Conservation (phyloP, 208 protist species). For the Crithidia brevicula region DNA sequence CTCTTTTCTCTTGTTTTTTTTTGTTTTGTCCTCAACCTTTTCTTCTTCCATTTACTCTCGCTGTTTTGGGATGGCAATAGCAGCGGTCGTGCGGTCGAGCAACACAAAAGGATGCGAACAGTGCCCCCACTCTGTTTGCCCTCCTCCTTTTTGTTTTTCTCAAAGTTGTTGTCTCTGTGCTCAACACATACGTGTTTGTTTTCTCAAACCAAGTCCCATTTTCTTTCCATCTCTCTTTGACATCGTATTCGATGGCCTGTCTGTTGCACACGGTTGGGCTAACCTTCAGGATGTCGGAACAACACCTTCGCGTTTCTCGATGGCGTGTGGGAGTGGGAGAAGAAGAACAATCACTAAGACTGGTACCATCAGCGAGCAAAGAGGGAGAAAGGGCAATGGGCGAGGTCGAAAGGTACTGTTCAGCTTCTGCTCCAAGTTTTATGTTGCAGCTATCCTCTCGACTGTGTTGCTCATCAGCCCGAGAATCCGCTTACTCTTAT, state of each 20-base stretch:
- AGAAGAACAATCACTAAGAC: not conserved
- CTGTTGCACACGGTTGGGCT: too few species aligned
- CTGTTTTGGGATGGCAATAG: too few species aligned
- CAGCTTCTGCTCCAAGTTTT: too few species aligned
- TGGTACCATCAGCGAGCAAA: too few species aligned
- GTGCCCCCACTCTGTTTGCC: too few species aligned
- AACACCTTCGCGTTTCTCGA: not conserved
- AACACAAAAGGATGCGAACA: not conserved
- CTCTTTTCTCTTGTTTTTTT: slow-evolving; percentile 2
- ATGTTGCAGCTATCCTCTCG: not conserved
- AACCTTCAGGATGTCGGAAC: too few species aligned
- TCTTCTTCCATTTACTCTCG: too few species aligned
- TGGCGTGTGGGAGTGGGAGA: slow-evolving; percentile 4
- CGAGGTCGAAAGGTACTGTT: too few species aligned
- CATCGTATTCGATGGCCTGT: too few species aligned
- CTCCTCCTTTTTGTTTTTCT: not conserved
- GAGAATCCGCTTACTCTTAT: not conserved
- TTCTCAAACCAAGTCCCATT: not conserved
- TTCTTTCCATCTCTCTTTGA: not conserved
- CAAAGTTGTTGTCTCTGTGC: too few species aligned
- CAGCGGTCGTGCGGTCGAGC: not conserved
- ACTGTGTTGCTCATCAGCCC: not conserved
- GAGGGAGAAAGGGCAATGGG: too few species aligned
- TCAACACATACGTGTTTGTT: not conserved
- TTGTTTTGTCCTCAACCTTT: too few species aligned